Conservation (phyloP, 2,329 filamentous ascomycete genomes). For the Aureobasidium sp. region DNA sequence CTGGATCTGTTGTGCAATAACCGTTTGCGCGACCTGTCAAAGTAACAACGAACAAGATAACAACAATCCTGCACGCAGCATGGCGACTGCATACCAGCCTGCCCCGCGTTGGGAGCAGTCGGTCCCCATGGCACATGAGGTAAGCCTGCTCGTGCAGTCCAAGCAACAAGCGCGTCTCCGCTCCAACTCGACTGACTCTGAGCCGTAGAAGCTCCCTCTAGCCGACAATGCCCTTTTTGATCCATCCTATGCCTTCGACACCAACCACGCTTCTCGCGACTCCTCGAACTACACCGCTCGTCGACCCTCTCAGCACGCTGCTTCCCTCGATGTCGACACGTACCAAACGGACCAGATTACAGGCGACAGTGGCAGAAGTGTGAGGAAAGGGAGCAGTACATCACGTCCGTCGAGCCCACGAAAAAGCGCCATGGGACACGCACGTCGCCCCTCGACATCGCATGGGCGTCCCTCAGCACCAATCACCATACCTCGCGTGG, state of each 20-base stretch:
- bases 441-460: constrained; percentile 5
- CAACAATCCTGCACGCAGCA: neutral
- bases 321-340: constrained; percentile 10
- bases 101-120: constrained; percentile 16
- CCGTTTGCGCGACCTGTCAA: neutral
- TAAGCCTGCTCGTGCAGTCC: neutral
- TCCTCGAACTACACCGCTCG: neutral
- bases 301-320: constrained; percentile 5
- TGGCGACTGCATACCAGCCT: constrained; percentile 15
- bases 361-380: constrained; percentile 4
- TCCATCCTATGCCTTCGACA: constrained; percentile 5
- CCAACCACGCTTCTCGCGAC: neutral
- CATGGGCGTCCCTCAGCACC: neutral
- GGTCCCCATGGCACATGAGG: constrained; percentile 8
- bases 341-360: constrained; percentile 11
- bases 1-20: constrained; percentile 14
- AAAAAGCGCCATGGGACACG: neutral
- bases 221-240: neutral
- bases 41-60: constrained; percentile 1
- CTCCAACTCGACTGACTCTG: neutral
- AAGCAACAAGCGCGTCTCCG: neutral
- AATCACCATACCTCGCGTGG: neutral
- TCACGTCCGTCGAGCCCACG: constrained; percentile 4
- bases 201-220: neutral
- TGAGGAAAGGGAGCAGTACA: constrained; percentile 3